These are phyloP conservation scores for Cercospora sesami DNA, from an alignment of 2,329 filamentous ascomycete species.

Conservation along the genomic window DNA sequence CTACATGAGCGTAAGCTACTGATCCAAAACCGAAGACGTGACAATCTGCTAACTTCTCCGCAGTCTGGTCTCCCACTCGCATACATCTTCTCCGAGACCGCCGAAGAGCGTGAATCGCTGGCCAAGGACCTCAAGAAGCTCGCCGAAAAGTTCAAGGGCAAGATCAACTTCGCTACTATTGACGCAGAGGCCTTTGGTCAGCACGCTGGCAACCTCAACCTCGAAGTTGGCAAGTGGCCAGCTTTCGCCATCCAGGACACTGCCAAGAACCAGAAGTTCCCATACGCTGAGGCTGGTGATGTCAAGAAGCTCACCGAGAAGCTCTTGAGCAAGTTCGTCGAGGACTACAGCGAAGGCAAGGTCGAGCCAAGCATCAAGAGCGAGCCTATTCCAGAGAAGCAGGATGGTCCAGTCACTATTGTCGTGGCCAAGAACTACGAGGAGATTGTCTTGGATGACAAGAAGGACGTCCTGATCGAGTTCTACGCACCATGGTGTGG, in stretches of 20 bases:
- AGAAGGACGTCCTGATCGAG: constrained; percentile 96
- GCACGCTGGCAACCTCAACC: constrained; percentile 95
- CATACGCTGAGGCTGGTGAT: constrained; percentile 67
- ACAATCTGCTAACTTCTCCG: background rate
- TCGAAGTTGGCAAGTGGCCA: constrained; percentile 92
- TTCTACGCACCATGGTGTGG: constrained; percentile 91
- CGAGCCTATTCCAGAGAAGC: constrained; percentile 89
- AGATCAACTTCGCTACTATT: constrained; percentile 96
- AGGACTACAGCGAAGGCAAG: constrained; percentile 83
- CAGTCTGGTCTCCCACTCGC: constrained; percentile 84
- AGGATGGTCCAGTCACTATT: constrained; percentile 83
- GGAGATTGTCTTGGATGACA: constrained; percentile 83
- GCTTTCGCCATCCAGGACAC: constrained; percentile 97
- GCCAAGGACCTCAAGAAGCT: constrained; percentile 76
- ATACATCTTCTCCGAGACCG: constrained; percentile 94
- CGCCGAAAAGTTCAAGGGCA: constrained; percentile 88
- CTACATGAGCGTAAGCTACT: constrained; percentile 74
- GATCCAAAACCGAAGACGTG: background rate
- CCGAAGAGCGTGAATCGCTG: constrained; percentile 82
- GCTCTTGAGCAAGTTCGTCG: constrained; percentile 76
- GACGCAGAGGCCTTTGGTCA: constrained; percentile 92
- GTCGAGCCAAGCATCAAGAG: constrained; percentile 97
- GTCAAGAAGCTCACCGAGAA: constrained; percentile 73
- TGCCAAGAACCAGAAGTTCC: constrained; percentile 94
- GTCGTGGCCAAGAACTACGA: constrained; percentile 95